phyloP scores from a whole-genome alignment of 1,139 yeast genomes.

The Debaryomyces sp. region DNA sequence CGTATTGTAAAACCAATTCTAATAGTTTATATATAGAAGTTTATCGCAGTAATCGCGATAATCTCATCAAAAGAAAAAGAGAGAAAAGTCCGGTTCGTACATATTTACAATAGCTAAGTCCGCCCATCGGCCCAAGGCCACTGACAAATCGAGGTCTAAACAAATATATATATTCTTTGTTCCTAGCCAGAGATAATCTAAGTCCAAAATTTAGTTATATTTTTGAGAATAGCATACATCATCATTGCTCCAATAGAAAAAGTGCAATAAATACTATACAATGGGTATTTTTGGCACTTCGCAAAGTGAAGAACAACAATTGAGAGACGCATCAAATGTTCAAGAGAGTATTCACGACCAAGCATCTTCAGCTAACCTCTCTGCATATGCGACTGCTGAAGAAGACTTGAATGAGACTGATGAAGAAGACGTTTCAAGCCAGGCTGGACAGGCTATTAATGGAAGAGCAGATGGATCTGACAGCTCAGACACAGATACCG shows the following conservation, averaged over 20 bases:
- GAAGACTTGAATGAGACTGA: slow-evolving; percentile 17
- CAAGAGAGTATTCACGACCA: slow-evolving; percentile 10
- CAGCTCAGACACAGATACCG: slow-evolving; percentile 7
- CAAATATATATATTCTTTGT: background rate
- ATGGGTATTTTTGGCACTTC: slow-evolving; percentile 42
- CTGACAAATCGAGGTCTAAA: background rate
- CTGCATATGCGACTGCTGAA: slow-evolving; percentile 43
- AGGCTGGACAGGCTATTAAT: background rate
- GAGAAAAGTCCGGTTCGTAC: background rate
- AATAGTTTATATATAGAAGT: too few relatives aligned
- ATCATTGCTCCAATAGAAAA: background rate
- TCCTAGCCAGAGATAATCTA: background rate
- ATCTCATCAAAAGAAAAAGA: background rate
- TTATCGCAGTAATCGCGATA: too few relatives aligned
- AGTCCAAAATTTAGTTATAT: background rate
- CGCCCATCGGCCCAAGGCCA: background rate
- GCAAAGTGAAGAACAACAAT: slow-evolving; percentile 37
- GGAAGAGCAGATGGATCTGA: background rate
- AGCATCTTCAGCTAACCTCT: slow-evolving; percentile 21
- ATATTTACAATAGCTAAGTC: background rate
- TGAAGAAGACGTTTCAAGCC: slow-evolving; percentile 6
- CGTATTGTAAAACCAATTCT: background rate
- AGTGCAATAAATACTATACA: background rate
- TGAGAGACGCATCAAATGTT: slow-evolving; percentile 34
- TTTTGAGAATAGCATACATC: too few relatives aligned